A percentile compares a stretch with the other conserved stretches of the same genome.
Evolutionary conservation across 2,329 filamentous ascomycete genomes (phyloP).

Genomic region (Colletotrichum acutatum): DNA sequence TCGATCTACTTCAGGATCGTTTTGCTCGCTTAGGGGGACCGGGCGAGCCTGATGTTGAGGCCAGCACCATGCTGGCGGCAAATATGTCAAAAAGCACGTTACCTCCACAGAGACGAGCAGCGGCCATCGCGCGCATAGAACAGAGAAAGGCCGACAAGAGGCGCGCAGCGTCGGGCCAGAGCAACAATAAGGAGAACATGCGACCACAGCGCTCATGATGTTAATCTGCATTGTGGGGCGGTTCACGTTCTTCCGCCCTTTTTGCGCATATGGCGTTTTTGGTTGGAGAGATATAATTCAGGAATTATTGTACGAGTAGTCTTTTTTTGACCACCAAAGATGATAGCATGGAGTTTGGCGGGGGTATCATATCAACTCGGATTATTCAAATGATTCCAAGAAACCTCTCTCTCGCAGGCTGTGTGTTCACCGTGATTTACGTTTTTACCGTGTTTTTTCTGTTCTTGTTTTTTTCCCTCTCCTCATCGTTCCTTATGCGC

Average conservation of each 20-base stretch:
- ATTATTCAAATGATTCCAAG: slow-evolving; percentile 17
- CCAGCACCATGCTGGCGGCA: slow-evolving; percentile 45
- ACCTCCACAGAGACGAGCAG: slow-evolving; percentile 62
- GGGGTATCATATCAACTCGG: slow-evolving; percentile 31
- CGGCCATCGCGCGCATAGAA: slow-evolving; percentile 65
- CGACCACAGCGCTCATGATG: slow-evolving; percentile 43
- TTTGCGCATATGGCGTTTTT: slow-evolving; percentile 19
- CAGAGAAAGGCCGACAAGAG: slow-evolving; percentile 64
- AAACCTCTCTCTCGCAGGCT: slow-evolving; percentile 7
- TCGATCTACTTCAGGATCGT: slow-evolving; percentile 58
- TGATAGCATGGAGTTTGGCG: slow-evolving; percentile 37
- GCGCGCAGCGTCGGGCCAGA: slow-evolving; percentile 46
- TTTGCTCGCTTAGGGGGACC: slow-evolving; percentile 58
- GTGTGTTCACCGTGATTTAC: neutral
- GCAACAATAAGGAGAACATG: slow-evolving; percentile 64
- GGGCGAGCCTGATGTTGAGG: slow-evolving; percentile 49
- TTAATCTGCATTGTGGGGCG: slow-evolving; percentile 8
- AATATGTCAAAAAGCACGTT: slow-evolving; percentile 57
- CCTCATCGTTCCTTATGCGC: slow-evolving; percentile 47
- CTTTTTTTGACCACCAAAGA: slow-evolving; percentile 6
- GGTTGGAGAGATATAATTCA: slow-evolving; percentile 24
- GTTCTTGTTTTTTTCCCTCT: neutral
- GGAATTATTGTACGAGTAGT: slow-evolving; percentile 29
- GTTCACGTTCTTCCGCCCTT: slow-evolving; percentile 19
- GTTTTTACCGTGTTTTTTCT: slow-evolving; percentile 3